phyloP scores from a whole-genome alignment of 495 filamentous ascomycete species.

The Peziza echinospora region DNA sequence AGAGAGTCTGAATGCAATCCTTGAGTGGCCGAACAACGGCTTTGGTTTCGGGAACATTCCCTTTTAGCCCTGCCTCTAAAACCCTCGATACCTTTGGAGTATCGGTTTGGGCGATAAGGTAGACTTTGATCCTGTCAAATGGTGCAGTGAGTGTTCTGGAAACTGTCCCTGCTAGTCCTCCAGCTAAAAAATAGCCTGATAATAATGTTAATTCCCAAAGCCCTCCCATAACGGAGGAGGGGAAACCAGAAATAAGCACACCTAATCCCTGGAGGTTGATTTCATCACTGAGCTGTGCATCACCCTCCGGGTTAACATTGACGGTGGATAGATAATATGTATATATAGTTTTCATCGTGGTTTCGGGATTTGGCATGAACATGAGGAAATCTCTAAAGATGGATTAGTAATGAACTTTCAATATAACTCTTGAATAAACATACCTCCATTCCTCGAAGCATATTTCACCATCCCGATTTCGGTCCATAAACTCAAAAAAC shows the following conservation, averaged over 20 bases:
- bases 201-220: slow-evolving; percentile 43
- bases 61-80: slow-evolving; percentile 46
- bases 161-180: slow-evolving; percentile 74
- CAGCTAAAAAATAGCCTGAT: slow-evolving; percentile 93
- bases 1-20: slow-evolving; percentile 51
- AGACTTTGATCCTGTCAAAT: slow-evolving; percentile 90
- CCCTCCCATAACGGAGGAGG: slow-evolving; percentile 25
- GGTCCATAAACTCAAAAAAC: slow-evolving; percentile 79
- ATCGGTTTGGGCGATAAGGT: slow-evolving; percentile 76
- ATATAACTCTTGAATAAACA: slow-evolving; percentile 13
- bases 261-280: slow-evolving; percentile 68
- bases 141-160: slow-evolving; percentile 87
- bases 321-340: slow-evolving; percentile 83
- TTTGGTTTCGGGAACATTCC: slow-evolving; percentile 38
- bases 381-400: slow-evolving; percentile 70
- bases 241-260: slow-evolving; percentile 59
- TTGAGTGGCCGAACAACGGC: slow-evolving; percentile 44
- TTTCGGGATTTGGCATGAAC: slow-evolving; percentile 55
- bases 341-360: slow-evolving; percentile 61
- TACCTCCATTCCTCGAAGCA: slow-evolving; percentile 95
- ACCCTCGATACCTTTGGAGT: slow-evolving; percentile 28
- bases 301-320: slow-evolving; percentile 80
- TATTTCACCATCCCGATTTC: slow-evolving; percentile 67
- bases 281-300: slow-evolving; percentile 78
- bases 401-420: slow-evolving; percentile 6